Evolutionary conservation across 805 yeast species (phyloP), one percentile per base, ranked within the genome.

Genomic region (Kluyveromyces starmeri): DNA sequence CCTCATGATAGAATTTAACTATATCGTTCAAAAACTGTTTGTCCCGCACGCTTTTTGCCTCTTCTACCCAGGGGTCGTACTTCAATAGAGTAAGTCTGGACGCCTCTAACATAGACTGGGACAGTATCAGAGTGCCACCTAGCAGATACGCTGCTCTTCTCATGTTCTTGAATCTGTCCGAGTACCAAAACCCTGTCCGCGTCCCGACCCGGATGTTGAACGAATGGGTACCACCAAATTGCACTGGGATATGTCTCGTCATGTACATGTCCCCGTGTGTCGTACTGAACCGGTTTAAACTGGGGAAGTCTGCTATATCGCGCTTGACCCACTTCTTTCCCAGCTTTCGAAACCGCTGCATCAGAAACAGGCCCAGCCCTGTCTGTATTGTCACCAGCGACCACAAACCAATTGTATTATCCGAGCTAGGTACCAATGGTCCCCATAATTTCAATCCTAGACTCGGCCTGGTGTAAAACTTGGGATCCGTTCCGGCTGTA

Each of bases 61-160:
- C 85, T 20, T 75, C 83, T 17, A 57, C 65, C 88, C 88, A 80
- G 7, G 88, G 88, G 48, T 80, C 88, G 40, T 62, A 64, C 27
- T 64, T 64, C 10, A 65, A 34, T 32, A 64, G 19, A 6, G 44
- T 46, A 25, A 77, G 44, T 35, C 88, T 61, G 11, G 72, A 61
- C 5, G 66, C 44, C 46, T 80, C 89, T 22, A 78, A 49, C 3
- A 75, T 70, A 2, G 81, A 63, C 35, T 70, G 68, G 41, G 71
- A 68, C n/a, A 75, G 48, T 11, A 73, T 44, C 13, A 63, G 58
- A 0, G 71, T 41, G 6, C 83, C 83, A 1, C 59, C 44, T 0
- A 61, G 23, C 1, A 59, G 38, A 30, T 64, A 67, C 5, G 53
- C 36, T 2, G 50, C 40, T 22, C 59, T 59, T 11, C 57, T 53